Evolutionary conservation across 768 basidiomycete genomes (phyloP), one percentile per base, ranked within the genome.

Genomic region (Hysterangium stoloniferum): DNA sequence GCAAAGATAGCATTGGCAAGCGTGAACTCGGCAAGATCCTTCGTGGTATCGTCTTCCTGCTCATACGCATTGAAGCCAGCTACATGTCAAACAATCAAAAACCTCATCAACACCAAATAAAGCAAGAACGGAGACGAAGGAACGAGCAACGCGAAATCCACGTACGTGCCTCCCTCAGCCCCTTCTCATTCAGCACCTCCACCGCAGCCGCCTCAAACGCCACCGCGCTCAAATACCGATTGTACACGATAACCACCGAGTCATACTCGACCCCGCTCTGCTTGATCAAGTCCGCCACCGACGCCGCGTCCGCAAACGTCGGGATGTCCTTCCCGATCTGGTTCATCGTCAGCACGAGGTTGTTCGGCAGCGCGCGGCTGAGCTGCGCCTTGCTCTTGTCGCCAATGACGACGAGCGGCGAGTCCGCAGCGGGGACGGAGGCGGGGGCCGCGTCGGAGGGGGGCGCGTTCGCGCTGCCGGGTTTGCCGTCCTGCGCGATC

Each of bases 351-450:
- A 98, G 71, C 46, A 75, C 72, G 55, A 95, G 66, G 71, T 88
- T 85, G 47, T 79, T 57, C 45, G 76, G 67, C 38, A 83, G 62
- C 28, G 72, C 64, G 55, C 94, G 85, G 12, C 74, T 66, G 45
- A 99, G 81, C 69, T 99, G 96, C 37, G 78, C 78, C 75, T 98
- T 98, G 62, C 88, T 85, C 79, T 97, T 98, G 80, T 99, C 96
- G 54, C 96, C 96, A 52, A 97, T 76, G 61, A 96, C 77, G 73
- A 92, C 82, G 66, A 97, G 61, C 43, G 82, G 77, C 3, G 84
- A 86, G 54, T 77, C 76, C 8, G 70, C 45, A 52, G 80, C 79
- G 43, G 83, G 72, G 75, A 71, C 64, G 17, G 31, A 20, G 25
- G 55, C 52, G 50, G 57, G 57, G 56, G 69, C 66, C 41, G 68